Conservation (phyloP, 169 alveolate genomes). For the Eimeria praecox region DNA sequence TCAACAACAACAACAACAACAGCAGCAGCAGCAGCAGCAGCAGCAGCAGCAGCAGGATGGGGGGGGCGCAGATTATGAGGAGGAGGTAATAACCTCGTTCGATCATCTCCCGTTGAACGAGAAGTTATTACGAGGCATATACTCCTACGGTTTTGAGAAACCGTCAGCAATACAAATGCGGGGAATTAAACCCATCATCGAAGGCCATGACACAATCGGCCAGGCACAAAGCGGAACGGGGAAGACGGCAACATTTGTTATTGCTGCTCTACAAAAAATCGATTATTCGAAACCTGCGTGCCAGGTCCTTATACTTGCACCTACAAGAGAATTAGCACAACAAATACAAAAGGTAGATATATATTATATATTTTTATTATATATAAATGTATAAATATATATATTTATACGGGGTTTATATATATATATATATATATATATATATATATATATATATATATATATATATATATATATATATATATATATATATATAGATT, state of each 20-base stretch:
- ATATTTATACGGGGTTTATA: no score
- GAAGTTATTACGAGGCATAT: slow-evolving; percentile 97
- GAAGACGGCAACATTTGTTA: slow-evolving; percentile 99
- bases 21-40: slow-evolving; percentile 48
- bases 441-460: no score
- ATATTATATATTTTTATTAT: no score
- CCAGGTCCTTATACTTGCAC: slow-evolving; percentile 98
- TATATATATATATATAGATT: no score
- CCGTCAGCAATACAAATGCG: slow-evolving; percentile 99
- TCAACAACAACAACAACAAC: slow-evolving; percentile 28
- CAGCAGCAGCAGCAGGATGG: slow-evolving; percentile 79
- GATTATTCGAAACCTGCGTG: slow-evolving; percentile 94
- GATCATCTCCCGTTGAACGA: slow-evolving; percentile 97
- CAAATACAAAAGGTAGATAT: slow-evolving; percentile 96
- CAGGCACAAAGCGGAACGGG: slow-evolving; percentile 99
- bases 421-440: no score
- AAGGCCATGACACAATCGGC: slow-evolving; percentile 99
- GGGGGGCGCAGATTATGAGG: slow-evolving; percentile 95
- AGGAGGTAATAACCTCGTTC: slow-evolving; percentile 97
- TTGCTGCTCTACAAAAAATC: slow-evolving; percentile 96
- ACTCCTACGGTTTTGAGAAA: slow-evolving; percentile 99
- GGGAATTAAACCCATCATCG: slow-evolving; percentile 99
- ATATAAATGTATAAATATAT: no score
- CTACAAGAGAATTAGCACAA: slow-evolving; percentile 99
- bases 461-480: no score